These are phyloP conservation scores for Mycena sanguinolenta DNA, from an alignment of 768 basidiomycete species.

Conservation along the genomic window DNA sequence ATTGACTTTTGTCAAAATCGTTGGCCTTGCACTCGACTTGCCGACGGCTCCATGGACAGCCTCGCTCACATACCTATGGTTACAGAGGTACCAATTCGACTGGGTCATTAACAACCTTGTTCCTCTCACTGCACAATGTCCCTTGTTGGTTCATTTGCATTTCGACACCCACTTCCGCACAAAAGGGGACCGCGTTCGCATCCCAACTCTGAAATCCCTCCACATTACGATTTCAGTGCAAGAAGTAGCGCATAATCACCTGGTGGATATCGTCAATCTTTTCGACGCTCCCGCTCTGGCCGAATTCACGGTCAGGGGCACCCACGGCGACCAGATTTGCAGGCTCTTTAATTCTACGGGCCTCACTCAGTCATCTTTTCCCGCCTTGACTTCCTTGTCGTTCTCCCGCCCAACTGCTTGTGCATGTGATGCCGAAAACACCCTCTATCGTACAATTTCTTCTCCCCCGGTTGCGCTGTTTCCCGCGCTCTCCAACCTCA, in stretches of 20 bases:
- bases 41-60: background rate
- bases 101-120: background rate
- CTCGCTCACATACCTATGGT: background rate
- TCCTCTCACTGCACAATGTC: background rate
- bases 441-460: background rate
- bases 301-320: background rate
- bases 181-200: no score
- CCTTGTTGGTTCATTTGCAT: background rate
- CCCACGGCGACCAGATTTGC: slow-evolving; percentile 10
- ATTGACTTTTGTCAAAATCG: background rate
- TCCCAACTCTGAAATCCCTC: slow-evolving; percentile 4
- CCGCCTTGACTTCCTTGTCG: background rate
- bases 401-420: background rate
- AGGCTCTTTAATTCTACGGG: background rate
- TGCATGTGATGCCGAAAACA: background rate
- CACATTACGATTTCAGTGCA: background rate
- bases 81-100: background rate
- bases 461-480: background rate
- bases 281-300: background rate
- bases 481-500: background rate
- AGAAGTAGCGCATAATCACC: no score
- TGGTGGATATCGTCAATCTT: background rate
- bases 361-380: background rate
- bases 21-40: background rate
- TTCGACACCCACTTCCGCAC: background rate